Base-by-base conservation (phyloP, 1,284 basidiomycete species). In the Testicularia cyperi region DNA sequence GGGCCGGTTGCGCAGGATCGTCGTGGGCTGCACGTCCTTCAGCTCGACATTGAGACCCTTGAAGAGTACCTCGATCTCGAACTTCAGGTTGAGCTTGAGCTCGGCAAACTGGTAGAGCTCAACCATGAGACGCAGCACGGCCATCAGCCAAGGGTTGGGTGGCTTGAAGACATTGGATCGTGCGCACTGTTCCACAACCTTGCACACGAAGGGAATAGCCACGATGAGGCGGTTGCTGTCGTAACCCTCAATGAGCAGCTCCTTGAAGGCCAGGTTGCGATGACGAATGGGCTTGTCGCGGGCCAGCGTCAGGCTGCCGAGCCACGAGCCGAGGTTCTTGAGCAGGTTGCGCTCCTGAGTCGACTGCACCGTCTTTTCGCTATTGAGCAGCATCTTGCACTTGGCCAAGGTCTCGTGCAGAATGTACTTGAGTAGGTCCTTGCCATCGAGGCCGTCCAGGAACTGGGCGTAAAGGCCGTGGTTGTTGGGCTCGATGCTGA, bases 141-240 rank as follows among this genome's bases (percentile, higher is more conserved):
- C 92, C 86, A 95, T 92, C 45, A 99, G 79, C 95, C 95, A 99
- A 1, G 95, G 95, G 78, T 98, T 99, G 20, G 95, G 95, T 14
- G 90, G 88, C 70, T 84, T 86, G 84, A 98, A 99, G 26, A 98
- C 89, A 56, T 82, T 86, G 31, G 92, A 96, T 72, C 86, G 85
- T 43, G 86, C 83, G 68, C 90, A 92, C 39, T 90, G 89, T 74
- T 92, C 90, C 43, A 99, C 83, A 5, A 94, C 87, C 78, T 96
- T 97, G 84, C 92, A 97, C 22, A 98, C 90, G 77, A 98, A 99
- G 1, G 95, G 92, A 57, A 99, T 96, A 8, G 92, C 92, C 13
- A 97, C 89, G 36, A 94, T 85, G 33, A 97, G 82, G 35, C 92
- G 85, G 49, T 90, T 88, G 65, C 83, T 88, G 72, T 97, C 92